phyloP scores from a whole-genome alignment of 805 yeast genomes.

The Yarrowia sp. region DNA sequence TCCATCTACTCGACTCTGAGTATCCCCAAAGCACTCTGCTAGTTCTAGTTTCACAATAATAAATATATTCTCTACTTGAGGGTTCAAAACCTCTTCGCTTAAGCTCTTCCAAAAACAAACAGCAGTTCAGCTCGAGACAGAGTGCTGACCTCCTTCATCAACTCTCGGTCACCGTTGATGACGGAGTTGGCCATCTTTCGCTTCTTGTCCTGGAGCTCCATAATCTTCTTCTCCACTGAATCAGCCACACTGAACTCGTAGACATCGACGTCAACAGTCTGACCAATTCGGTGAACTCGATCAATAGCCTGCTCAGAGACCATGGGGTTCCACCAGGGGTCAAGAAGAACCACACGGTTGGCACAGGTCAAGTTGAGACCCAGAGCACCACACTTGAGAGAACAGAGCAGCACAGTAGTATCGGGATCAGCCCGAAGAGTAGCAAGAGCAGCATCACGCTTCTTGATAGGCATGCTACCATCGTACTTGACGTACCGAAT shows the following conservation, averaged over 20 bases:
- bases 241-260: constrained; percentile 53
- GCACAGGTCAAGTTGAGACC: constrained; percentile 57
- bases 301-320: constrained; percentile 61
- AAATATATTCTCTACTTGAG: constrained; percentile 6
- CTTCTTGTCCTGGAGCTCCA: constrained; percentile 51
- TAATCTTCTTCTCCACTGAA: constrained; percentile 54
- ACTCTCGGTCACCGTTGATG: constrained; percentile 46
- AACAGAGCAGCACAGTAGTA: constrained; percentile 52
- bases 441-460: constrained; percentile 49
- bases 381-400: constrained; percentile 56
- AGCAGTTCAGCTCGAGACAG: constrained; percentile 46
- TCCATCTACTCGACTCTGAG: too few species aligned
- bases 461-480: constrained; percentile 50
- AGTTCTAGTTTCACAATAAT: not conserved
- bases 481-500: constrained; percentile 50
- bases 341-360: constrained; percentile 53
- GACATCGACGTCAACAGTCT: constrained; percentile 55
- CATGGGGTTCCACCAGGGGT: constrained; percentile 63
- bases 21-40: too few species aligned
- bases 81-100: not conserved
- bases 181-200: constrained; percentile 50
- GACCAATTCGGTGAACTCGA: constrained; percentile 60
- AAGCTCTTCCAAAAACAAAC: constrained; percentile 43
- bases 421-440: constrained; percentile 48
- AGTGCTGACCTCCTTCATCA: constrained; percentile 41